Evolutionary conservation across 495 filamentous ascomycete genomes (phyloP), one percentile per base, ranked within the genome.

Genomic region (Aspergillus biplanus): DNA sequence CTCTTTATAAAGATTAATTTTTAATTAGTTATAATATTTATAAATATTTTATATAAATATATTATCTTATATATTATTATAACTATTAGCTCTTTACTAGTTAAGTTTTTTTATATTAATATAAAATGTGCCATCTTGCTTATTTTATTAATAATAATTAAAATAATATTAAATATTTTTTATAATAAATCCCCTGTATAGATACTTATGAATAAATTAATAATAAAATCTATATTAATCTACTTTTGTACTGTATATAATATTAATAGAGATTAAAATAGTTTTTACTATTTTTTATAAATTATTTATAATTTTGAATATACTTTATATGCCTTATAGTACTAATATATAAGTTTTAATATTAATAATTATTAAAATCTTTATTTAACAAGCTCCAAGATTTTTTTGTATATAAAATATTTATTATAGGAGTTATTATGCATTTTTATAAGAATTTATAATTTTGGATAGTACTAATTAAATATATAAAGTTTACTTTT

Each of bases 51-150:
- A 39, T 39, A 12, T 12, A 39, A 12, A 39, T 39, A 39, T 6
- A 39, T 6, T 6, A 39, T 39, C 12, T 39, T 39, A 39, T 39
- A 39, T 6, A 39, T 39, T 6, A 39, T 6, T 6, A 39, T 35
- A 8, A 34, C 5, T 4, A 9, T 35, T 56, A 35, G 37, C 6
- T 6, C 35, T 39, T 39, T 39, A 39, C 12, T 39, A 39, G 12
- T 39, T 39, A 39, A 39, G n/a, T n/a, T n/a, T 39, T 39, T 39
- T 39, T 56, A 56, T 31, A 34, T 34, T 37, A 34, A 56, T 15
- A 35, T 31, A 35, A n/a, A n/a, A n/a, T n/a, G n/a, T n/a, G n/a
- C n/a, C n/a, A n/a, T n/a, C n/a, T n/a, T n/a, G n/a, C n/a, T n/a
- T n/a, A n/a, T n/a, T n/a, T n/a, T n/a, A n/a, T n/a, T n/a, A n/a